Percentiles rank a stretch among this genome's conserved stretches.
Conservation (phyloP, 192 early-diverging fungal genomes). For the Obelidium mucronatum region DNA sequence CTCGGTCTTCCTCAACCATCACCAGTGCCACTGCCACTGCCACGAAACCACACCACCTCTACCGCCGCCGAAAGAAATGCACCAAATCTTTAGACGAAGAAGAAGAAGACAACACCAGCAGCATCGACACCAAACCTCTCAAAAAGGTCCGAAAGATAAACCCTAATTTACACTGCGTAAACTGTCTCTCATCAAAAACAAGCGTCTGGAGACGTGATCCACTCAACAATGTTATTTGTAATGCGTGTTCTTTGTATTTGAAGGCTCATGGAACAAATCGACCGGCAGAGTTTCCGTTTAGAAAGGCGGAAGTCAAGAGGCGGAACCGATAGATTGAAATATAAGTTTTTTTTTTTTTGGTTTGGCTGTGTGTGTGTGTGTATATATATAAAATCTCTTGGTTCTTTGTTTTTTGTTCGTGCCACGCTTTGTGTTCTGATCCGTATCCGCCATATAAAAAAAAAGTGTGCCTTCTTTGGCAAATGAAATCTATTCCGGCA, state of each 20-base stretch:
- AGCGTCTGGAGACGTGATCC: background rate
- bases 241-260: slow-evolving; percentile 2
- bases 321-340: background rate
- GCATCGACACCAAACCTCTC: no score
- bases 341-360: background rate
- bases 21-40: background rate
- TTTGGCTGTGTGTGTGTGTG: no score
- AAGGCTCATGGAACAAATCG: background rate
- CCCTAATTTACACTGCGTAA: background rate
- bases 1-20: no score
- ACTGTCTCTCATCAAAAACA: background rate
- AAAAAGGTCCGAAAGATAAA: no score
- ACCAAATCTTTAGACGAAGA: no score
- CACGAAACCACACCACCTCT: background rate
- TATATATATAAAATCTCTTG: no score
- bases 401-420: background rate
- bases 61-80: background rate
- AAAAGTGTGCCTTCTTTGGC: no score
- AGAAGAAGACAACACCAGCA: no score
- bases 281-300: slow-evolving; percentile 8
- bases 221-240: background rate
- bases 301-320: background rate
- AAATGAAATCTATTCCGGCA: no score
- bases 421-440: no score
- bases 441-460: no score